A percentile compares a stretch with the other conserved stretches of the same genome.
These are phyloP conservation scores for Populus hybrid DNA, from an alignment of 441 rosid genomes.

Conservation along the genomic window DNA sequence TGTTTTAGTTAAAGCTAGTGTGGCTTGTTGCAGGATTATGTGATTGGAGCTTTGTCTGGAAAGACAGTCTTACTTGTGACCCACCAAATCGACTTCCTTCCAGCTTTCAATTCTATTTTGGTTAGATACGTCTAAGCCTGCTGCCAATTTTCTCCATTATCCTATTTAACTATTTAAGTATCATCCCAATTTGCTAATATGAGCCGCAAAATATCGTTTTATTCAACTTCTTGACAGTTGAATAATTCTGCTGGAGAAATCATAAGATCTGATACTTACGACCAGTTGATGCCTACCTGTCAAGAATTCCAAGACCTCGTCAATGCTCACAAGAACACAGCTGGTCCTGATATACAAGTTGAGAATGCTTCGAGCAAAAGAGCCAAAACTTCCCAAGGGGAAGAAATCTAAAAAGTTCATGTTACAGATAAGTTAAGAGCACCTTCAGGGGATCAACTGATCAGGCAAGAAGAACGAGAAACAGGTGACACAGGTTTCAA, in stretches of 20 bases:
- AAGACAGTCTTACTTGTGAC: conserved; percentile 57
- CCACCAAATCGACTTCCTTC: conserved; percentile 64
- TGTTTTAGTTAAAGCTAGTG: neutral
- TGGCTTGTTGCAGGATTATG: conserved; percentile 39
- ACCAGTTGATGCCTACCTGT: conserved; percentile 28
- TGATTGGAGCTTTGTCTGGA: conserved; percentile 31
- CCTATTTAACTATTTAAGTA: no score
- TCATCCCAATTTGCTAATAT: neutral
- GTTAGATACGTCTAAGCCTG: conserved; percentile 10
- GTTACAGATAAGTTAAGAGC: conserved; percentile 3
- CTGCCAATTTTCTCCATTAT: neutral
- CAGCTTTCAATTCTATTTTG: conserved; percentile 38
- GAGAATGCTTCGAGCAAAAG: neutral
- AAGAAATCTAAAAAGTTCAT: conserved; percentile 23
- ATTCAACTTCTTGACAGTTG: conserved; percentile 21
- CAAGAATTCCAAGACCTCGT: conserved; percentile 42
- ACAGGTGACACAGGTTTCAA: conserved; percentile 41
- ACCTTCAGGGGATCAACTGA: conserved; percentile 33
- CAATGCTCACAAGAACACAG: conserved; percentile 28
- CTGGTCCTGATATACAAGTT: conserved; percentile 11
- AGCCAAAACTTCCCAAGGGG: neutral
- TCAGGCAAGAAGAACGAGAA: conserved; percentile 48
- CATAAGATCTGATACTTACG: conserved; percentile 24
- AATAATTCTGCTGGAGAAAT: conserved; percentile 32
- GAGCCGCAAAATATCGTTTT: neutral